A percentile compares a stretch with the other conserved stretches of the same genome.
Conservation (phyloP, 176 grass and related monocot species). For the Saccharum spontaneum region DNA sequence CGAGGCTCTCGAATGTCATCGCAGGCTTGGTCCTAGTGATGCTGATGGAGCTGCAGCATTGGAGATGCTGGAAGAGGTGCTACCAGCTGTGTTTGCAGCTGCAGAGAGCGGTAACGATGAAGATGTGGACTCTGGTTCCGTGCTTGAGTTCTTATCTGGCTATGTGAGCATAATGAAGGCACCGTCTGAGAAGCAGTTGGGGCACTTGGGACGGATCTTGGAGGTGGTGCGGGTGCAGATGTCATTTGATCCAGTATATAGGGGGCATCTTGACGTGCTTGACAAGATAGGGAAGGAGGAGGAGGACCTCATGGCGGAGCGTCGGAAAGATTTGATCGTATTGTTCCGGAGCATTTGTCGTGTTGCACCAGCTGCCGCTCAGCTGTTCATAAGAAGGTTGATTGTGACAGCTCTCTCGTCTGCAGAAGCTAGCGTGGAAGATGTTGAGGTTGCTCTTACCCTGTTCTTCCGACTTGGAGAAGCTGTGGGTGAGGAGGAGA, state of each 20-base stretch:
- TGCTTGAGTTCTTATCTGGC: conserved; percentile 81
- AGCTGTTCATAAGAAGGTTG: conserved; percentile 74
- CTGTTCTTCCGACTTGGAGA: conserved; percentile 82
- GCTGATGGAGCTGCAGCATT: conserved; percentile 55
- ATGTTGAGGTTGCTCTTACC: conserved; percentile 78
- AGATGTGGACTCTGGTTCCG: conserved; percentile 58
- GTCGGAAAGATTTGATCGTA: conserved; percentile 71
- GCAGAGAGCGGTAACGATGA: conserved; percentile 66
- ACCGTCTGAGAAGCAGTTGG: conserved; percentile 73
- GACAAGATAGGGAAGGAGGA: conserved; percentile 94
- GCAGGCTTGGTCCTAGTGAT: conserved; percentile 57
- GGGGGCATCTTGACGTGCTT: conserved; percentile 72
- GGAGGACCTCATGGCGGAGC: conserved; percentile 86
- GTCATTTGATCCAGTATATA: conserved; percentile 69
- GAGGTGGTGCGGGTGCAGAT: conserved; percentile 76
- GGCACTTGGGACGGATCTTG: conserved; percentile 67
- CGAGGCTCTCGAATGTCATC: conserved; percentile 78
- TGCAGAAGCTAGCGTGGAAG: conserved; percentile 70
- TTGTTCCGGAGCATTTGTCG: conserved; percentile 89
- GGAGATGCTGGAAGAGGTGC: conserved; percentile 75
- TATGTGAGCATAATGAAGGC: conserved; percentile 78
- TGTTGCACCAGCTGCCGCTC: conserved; percentile 67
- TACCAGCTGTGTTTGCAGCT: conserved; percentile 80
- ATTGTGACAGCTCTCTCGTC: conserved; percentile 63
- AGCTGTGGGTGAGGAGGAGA: conserved; percentile 68